A percentile compares a stretch with the other conserved stretches of the same genome.
phyloP scores from a whole-genome alignment of 75 land plant genomes.

The Selaginella moellendorffii region DNA sequence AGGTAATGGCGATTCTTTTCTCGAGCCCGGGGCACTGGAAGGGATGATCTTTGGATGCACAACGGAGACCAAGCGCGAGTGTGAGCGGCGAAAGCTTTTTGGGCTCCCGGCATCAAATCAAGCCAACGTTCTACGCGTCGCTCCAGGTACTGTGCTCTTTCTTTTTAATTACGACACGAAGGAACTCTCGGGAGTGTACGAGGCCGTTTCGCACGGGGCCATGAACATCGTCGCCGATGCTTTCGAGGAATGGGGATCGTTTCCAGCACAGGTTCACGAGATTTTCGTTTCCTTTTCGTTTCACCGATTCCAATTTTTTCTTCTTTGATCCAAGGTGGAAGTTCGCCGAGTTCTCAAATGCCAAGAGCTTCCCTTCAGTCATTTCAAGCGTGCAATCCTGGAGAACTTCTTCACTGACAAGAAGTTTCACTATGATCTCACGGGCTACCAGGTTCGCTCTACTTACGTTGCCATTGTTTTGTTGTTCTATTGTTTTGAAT shows the following conservation, averaged over 20 bases:
- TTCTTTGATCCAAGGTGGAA: no score
- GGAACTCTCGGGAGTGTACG: slow-evolving; percentile 30
- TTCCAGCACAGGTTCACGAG: slow-evolving; percentile 23
- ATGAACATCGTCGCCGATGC: slow-evolving; percentile 17
- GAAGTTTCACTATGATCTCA: slow-evolving; percentile 20
- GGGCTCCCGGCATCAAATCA: slow-evolving; percentile 2
- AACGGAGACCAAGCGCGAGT: slow-evolving; percentile 5
- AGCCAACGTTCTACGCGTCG: no score
- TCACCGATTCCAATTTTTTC: no score
- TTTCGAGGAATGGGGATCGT: slow-evolving; percentile 12
- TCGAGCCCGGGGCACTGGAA: no score
- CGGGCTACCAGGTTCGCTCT: slow-evolving; percentile 21
- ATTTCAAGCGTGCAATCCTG: slow-evolving; percentile 16
- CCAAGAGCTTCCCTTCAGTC: slow-evolving; percentile 14
- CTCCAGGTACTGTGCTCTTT: slow-evolving; percentile 31
- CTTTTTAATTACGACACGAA: slow-evolving; percentile 20
- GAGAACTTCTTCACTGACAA: slow-evolving; percentile 19
- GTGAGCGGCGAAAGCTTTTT: slow-evolving; percentile 7
- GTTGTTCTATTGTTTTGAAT: no score
- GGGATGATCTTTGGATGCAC: slow-evolving; percentile 15
- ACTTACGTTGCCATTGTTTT: no score
- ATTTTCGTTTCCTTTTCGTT: background rate
- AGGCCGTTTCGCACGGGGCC: slow-evolving; percentile 25
- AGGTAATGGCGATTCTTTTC: no score
- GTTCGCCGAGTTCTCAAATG: slow-evolving; percentile 10